Evolutionary conservation across 2,329 filamentous ascomycete genomes (phyloP), one percentile per base, ranked within the genome.

Genomic region (Pseudogymnoascus sp.): DNA sequence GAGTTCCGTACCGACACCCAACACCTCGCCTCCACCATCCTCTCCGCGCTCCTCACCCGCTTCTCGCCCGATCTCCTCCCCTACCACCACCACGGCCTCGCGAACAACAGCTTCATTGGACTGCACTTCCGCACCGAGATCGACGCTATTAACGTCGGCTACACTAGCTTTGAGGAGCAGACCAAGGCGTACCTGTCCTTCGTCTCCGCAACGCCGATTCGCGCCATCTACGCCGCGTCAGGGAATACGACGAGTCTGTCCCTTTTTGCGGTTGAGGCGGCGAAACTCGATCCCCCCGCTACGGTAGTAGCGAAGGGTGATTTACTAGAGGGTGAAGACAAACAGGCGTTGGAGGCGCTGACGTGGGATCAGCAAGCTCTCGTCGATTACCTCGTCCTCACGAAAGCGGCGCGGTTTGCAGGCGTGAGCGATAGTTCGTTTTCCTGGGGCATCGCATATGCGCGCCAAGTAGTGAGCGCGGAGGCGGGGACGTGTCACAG

Each of bases 351-450:
- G 9, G 60, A 72, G 4, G 50, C 37, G 12, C 66, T 81, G 50
- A 74, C 68, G 8, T 79, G 74, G 74, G 78, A 81, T 65, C 79
- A 82, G 70, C 74, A 75, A 60, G 75, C 74, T 0, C 67, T 81
- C 25, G 74, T 81, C 4, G 80, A 83, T 68, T 81, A 78, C 67
- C 74, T 81, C 66, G 74, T 82, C 3, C 67, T 81, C 66, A 66
- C 76, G 59, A 71, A 76, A 20, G 74, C 75, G 8, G 73, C 73
- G 36, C 67, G 75, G 14, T 75, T 81, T 63, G 73, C 73, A 0
- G 79, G 79, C 0, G 70, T 76, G 8, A 74, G 75, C 7, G 74
- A 74, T 67, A 78, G 76, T 61, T 74, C 71, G 62, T 79, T 81
- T 60, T 74, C 75, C 12, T 81, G 78, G 74, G 77, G 77, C 60